Evolutionary conservation across 2,329 filamentous ascomycete species (phyloP).

Genomic region (Pseudocercospora pini-densiflorae): DNA sequence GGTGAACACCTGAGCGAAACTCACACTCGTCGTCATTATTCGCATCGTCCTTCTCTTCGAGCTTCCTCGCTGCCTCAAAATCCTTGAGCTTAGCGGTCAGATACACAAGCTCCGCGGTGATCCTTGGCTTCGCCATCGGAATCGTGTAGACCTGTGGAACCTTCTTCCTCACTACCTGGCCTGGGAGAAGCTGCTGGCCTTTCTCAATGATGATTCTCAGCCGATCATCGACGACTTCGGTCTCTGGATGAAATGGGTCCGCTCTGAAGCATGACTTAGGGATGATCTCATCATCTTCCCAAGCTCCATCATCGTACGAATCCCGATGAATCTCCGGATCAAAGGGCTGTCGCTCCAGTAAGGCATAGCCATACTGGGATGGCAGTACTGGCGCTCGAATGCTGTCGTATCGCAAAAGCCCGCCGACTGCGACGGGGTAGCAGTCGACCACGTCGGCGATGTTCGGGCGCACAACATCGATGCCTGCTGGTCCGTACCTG

Average conservation of each 20-base stretch:
- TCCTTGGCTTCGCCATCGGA: not conserved
- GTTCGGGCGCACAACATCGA: constrained; percentile 10
- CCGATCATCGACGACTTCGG: not conserved
- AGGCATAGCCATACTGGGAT: not conserved
- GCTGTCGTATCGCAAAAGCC: constrained; percentile 2
- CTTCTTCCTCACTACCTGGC: not conserved
- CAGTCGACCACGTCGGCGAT: constrained; percentile 3
- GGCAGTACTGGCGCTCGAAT: not conserved
- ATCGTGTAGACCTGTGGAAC: not conserved
- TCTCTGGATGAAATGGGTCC: not conserved
- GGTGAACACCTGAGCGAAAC: constrained; percentile 9
- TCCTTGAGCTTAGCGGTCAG: not conserved
- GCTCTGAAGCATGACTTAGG: not conserved
- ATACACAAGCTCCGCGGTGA: not conserved
- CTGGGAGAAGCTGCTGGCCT: not conserved
- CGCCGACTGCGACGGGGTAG: constrained; percentile 18
- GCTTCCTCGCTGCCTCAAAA: not conserved
- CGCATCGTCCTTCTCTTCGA: not conserved
- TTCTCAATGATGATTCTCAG: not conserved
- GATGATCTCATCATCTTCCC: not conserved
- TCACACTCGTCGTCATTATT: not conserved
- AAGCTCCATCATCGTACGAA: not conserved
- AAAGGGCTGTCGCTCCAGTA: not conserved
- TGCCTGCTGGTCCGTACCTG: constrained; percentile 10
- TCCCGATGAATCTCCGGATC: not conserved